Evolutionary conservation across 176 grass and related monocot species (phyloP), one percentile per base, ranked within the genome.

Genomic region (Phoenix dactylifera): DNA sequence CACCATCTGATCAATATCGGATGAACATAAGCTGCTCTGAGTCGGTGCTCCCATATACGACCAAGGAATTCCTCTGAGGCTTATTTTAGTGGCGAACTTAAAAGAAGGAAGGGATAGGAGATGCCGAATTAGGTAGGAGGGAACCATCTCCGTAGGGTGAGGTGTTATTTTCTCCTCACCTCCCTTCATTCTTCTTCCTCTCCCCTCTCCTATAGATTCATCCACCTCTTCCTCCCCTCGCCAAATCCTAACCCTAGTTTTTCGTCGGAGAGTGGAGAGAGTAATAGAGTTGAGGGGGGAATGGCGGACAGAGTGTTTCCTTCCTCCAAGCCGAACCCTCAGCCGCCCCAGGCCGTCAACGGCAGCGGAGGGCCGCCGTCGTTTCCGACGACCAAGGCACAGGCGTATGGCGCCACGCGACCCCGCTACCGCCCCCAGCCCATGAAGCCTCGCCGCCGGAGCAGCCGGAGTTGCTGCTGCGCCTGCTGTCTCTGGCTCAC

Each of bases 281-380:
- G 50, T 24, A 26, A 39, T n/a, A n/a, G 15, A 49, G 16, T 22
- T 22, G 53, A 55, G 50, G 64, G 51, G 52, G 52, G 71, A 80
- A 87, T 90, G 84, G 88, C 84, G 16, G 83, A 96, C 52, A 79
- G 93, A 77, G 79, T 92, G 10, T 80, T 85, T 79, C 81, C 84
- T 0, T 74, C 93, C 29, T 78, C 78, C 2, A 96, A 96, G 82
- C 81, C 87, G 50, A 88, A 71, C 60, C 69, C 87, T 7, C 86
- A 78, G 26, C 79, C 80, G 3, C 74, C 91, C 4, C 71, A 79
- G 16, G 59, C 57, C 0, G 26, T 62, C 15, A 52, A 52, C n/a
- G 71, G 22, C 70, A 64, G 48, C 22, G 50, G 51, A 0, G 61
- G 67, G 80, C 68, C 26, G 65, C 75, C 16, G 20, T 2, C 66